Percentiles rank a stretch among this genome's conserved stretches.
Conservation (phyloP, 208 protist species). For the Zelonia costaricensis region DNA sequence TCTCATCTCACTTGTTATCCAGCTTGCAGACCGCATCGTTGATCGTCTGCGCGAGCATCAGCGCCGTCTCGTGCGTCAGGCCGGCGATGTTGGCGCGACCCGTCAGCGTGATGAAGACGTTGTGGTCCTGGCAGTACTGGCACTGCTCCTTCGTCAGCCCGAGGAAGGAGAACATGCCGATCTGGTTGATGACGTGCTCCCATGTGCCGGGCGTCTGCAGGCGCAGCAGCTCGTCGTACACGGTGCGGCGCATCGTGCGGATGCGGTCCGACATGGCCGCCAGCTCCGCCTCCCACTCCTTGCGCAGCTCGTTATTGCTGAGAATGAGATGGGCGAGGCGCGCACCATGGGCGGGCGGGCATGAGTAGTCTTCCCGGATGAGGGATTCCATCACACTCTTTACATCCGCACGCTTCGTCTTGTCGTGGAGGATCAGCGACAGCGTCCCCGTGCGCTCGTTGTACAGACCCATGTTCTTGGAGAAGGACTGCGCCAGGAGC, state of each 20-base stretch:
- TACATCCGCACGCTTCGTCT: conserved; percentile 47
- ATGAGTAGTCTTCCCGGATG: conserved; percentile 95
- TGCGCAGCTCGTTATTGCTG: conserved; percentile 67
- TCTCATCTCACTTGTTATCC: conserved; percentile 21
- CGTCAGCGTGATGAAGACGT: conserved; percentile 74
- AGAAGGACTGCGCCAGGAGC: conserved; percentile 94
- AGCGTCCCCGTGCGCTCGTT: conserved; percentile 94
- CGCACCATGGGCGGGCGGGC: conserved; percentile 96
- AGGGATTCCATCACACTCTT: conserved; percentile 85
- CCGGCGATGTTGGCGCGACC: conserved; percentile 86
- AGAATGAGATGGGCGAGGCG: conserved; percentile 94
- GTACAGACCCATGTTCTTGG: conserved; percentile 99
- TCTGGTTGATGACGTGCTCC: conserved; percentile 96
- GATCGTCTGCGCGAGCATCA: conserved; percentile 64
- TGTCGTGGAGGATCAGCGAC: conserved; percentile 68
- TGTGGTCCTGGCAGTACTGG: conserved; percentile 61
- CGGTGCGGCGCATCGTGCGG: conserved; percentile 67
- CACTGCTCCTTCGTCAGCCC: conserved; percentile 92
- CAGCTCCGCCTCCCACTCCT: conserved; percentile 93
- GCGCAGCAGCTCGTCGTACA: conserved; percentile 76
- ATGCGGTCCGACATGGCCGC: conserved; percentile 87
- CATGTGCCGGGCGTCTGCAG: conserved; percentile 89
- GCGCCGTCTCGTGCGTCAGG: conserved; percentile 57
- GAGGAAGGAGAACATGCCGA: conserved; percentile 99
- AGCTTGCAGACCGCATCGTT: conserved; percentile 61